Base-by-base conservation (phyloP, 805 yeast species). In the Saccharomycopsis sp. region DNA sequence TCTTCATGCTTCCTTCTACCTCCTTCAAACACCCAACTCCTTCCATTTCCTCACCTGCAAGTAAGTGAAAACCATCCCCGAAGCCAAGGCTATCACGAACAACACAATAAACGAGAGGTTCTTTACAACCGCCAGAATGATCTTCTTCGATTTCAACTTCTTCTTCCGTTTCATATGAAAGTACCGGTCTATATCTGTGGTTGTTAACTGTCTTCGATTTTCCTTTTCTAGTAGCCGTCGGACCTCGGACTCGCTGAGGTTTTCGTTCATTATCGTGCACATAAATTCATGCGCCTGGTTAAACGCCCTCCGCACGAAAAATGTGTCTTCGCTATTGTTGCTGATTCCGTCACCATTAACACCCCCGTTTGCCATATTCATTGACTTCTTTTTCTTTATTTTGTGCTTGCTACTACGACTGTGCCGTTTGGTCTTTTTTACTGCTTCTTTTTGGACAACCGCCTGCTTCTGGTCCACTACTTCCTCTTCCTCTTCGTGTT, bases 331-430 rank as follows among this genome's bases (percentile, higher is more conserved):
- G 17, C 41, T 35, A 35, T 19, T 17, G 22, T 44, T 44, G 12
- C 12, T 7, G 12, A 29, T 44, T 8, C 49, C 49, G 22, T 44
- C 12, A 17, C 49, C 12, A 44, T 44, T 44, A 17, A 3, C 12
- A 44, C 22, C 22, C 22, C 22, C 49, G 5, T 8, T 12, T 5
- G 7, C 49, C 9, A 44, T 3, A 17, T 7, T 17, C 49, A 3
- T 7, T 17, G 7, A 12, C 49, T 44, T 44, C 49, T 44, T 44
- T 9, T 57, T 56, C 44, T 42, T 56, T 56, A 19, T 56, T 24
- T 42, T 58, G 56, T 35, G 54, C 57, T 9, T 58, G 50, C 29
- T 58, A 41, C 29, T 58, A 50, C 14, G 42, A 25, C 29, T 50
- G 25, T 42, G 15, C 14, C 8, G 12, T 5, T 25, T 17, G 2